Base-by-base conservation (phyloP, 2,329 filamentous ascomycete genomes). In the Periconia sp. region DNA sequence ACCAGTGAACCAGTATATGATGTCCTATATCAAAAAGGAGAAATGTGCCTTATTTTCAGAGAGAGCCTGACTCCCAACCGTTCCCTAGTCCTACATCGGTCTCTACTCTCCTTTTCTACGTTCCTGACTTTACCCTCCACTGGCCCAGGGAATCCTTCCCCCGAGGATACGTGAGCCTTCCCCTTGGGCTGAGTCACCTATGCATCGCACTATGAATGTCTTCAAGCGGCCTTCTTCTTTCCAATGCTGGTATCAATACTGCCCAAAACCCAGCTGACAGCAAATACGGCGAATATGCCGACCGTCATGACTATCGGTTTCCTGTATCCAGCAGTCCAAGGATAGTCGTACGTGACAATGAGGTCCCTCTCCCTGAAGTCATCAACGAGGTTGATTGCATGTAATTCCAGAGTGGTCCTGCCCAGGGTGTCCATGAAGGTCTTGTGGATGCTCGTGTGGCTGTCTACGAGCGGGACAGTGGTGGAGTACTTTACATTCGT, bases 381-480 rank as follows among this genome's bases (percentile, higher is more conserved):
- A 59, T 99, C 94, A 1, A 95, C 89, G 38, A 97, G 76, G 69
- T 96, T 97, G 57, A 85, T 80, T 6, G 90, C 89, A 49, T 86
- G 88, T 61, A 99, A 79, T 36, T 81, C 86, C 48, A 99, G 78
- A 0, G 86, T 82, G 0, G 92, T 95, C 52, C 94, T 88, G 48
- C 94, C 94, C 22, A 92, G 62, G 0, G 94, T 97, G 71, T 99
- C 94, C 74, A 99, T 87, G 73, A 91, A 99, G 0, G 92, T 96
- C 71, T 85, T 86, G 74, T 94, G 83, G n/a, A 86, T 73, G 52
- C 80, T 82, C 15, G 78, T 73, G n/a, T 75, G 71, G 49, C 83
- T 80, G 35, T 80, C 77, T 35, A 83, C 76, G 42, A 94, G 68
- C 1, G 92, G 91, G 22, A 96, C 78, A 4, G 82, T 81, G 39